phyloP scores from a whole-genome alignment of 1,139 yeast genomes.

The Blastobotrys elegans region DNA sequence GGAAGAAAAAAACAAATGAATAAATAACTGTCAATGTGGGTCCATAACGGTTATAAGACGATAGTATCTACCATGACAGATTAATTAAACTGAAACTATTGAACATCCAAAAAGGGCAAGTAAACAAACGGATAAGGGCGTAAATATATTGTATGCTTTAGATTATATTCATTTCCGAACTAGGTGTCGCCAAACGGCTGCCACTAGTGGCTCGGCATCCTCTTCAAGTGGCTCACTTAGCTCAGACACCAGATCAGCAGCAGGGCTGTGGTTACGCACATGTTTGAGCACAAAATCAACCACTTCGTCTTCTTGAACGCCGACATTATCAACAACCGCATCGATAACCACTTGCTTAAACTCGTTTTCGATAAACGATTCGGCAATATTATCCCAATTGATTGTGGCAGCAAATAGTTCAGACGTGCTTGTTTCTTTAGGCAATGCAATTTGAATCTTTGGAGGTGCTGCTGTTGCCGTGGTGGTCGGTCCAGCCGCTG shows the following conservation, averaged over 20 bases:
- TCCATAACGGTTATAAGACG: no score
- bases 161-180: no score
- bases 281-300: constrained; percentile 30
- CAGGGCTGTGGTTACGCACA: constrained; percentile 25
- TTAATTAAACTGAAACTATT: no score
- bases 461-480: background rate
- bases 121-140: no score
- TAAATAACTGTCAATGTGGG: no score
- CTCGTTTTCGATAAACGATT: constrained; percentile 22
- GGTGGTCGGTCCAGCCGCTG: background rate
- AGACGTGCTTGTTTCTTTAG: background rate
- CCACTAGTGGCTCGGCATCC: constrained; percentile 31
- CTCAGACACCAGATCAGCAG: constrained; percentile 28
- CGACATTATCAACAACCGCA: constrained; percentile 33
- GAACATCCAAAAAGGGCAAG: no score
- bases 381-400: constrained; percentile 30
- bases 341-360: constrained; percentile 28
- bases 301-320: constrained; percentile 36
- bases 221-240: constrained; percentile 34
- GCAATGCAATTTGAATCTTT: background rate
- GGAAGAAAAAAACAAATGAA: no score
- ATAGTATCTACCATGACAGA: no score
- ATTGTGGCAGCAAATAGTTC: constrained; percentile 25
- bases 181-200: constrained; percentile 30
- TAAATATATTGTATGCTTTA: no score